Evolutionary conservation across 768 basidiomycete genomes (phyloP).

Genomic region (Panaeolus papilionaceus): DNA sequence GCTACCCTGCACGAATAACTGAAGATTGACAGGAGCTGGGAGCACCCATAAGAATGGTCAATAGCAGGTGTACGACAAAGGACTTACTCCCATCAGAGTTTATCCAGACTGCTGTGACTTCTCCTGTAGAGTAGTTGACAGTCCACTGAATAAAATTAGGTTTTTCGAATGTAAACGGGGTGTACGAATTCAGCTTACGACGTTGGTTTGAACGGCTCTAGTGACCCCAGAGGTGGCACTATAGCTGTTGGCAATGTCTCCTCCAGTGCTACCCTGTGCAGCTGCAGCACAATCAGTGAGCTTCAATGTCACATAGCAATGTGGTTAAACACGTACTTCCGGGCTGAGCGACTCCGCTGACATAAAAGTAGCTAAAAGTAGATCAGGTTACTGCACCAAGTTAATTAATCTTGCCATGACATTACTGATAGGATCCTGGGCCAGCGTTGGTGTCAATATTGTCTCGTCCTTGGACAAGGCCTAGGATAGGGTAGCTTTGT

Average conservation of each 20-base stretch:
- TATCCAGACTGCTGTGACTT: constrained; percentile 14
- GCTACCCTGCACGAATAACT: neutral
- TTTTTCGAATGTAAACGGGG: neutral
- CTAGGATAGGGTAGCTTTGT: constrained; percentile 16
- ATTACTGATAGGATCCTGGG: constrained; percentile 18
- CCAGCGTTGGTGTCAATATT: constrained; percentile 17
- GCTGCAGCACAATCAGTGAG: neutral
- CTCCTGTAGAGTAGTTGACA: constrained; percentile 17
- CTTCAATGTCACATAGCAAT: neutral
- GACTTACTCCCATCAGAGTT: constrained; percentile 19
- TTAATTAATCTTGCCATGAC: neutral
- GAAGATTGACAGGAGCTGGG: neutral
- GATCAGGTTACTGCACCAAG: neutral
- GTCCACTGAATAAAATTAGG: constrained; percentile 18
- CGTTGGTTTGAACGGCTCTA: neutral
- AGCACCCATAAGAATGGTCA: neutral
- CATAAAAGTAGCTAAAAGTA: neutral
- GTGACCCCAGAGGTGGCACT: neutral
- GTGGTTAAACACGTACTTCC: neutral
- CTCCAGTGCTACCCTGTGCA: neutral
- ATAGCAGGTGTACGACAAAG: neutral
- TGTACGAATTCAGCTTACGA: neutral
- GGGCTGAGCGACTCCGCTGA: neutral
- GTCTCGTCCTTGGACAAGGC: constrained; percentile 20
- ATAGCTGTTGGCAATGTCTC: neutral